phyloP scores from a whole-genome alignment of 306 rosid species.

The Trifolium pratense region DNA sequence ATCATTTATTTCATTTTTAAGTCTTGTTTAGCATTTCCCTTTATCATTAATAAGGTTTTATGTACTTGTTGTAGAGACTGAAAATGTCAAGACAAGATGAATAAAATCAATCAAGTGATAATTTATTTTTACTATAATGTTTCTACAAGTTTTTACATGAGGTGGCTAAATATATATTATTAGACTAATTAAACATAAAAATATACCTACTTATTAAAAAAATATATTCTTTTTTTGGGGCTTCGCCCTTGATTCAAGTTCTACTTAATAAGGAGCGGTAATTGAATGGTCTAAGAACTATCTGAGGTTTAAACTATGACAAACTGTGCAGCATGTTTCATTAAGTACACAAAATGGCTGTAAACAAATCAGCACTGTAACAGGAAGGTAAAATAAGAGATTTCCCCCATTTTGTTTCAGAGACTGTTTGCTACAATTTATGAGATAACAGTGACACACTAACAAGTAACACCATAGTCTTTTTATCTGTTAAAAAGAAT shows the following conservation, averaged over 20 bases:
- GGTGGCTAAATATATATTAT: too few species aligned
- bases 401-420: not conserved
- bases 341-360: conserved; percentile 13
- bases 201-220: too few species aligned
- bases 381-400: conserved; percentile 1
- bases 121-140: too few species aligned
- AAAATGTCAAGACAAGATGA: too few species aligned
- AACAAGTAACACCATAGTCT: conserved; percentile 1
- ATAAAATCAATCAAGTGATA: too few species aligned
- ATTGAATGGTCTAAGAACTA: conserved; percentile 25
- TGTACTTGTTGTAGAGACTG: too few species aligned
- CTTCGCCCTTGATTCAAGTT: not conserved
- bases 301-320: conserved; percentile 10
- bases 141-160: too few species aligned
- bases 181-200: too few species aligned
- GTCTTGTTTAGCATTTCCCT: too few species aligned
- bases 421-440: conserved; percentile 22
- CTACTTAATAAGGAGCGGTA: not conserved
- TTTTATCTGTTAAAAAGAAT: conserved; percentile 21
- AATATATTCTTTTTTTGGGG: too few species aligned
- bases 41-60: too few species aligned
- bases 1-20: too few species aligned
- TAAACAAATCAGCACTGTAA: conserved; percentile 20
- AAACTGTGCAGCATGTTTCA: conserved; percentile 21
- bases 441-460: conserved; percentile 7